Base-by-base conservation (phyloP, 495 filamentous ascomycete species). In the Ramalina peruviana region DNA sequence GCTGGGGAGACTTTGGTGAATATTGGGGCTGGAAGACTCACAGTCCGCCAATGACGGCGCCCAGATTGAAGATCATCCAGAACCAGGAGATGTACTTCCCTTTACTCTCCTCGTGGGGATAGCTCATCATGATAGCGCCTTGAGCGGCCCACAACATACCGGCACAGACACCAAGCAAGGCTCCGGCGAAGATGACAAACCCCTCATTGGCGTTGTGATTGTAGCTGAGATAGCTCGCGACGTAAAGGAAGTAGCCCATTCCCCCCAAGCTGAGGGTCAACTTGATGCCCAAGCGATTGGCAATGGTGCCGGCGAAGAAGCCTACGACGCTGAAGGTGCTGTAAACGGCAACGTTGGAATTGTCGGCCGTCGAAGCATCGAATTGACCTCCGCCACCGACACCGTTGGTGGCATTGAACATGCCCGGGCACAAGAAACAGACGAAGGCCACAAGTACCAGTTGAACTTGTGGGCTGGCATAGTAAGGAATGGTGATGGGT, bases 381-480 rank as follows among this genome's bases (percentile, higher is more conserved):
- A 70, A 43, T 50, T 72, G 68, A 44, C 74, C 74, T 51, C 66
- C 74, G 36, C 75, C 74, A 37, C 74, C 74, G 30, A 78, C 61
- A 37, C 74, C 74, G 50, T 61, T 62, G 38, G 78, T 59, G 15
- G 74, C 85, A 60, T 90, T 92, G 70, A 84, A 90, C 76, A 78
- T 79, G 62, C 62, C 61, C 13, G 86, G 86, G 60, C 86, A 90
- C 53, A 92, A 62, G 72, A 92, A 90, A 63, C 86, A 93, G 40
- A 88, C 85, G 45, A 73, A 68, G 41, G 69, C 62, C 26, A 73
- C 67, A 51, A 73, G 60, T 26, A 60, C 59, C 27, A 73, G 56
- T 60, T 73, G 70, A 42, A 67, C 60, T 53, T 72, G 73, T n/a
- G 85, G 85, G 40, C 82, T 86, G 54, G 84, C 83, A 64, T 82